A percentile compares a stretch with the other conserved stretches of the same genome.
phyloP scores from a whole-genome alignment of 2,329 filamentous ascomycete genomes.

The Tolypocladium endophyticum region DNA sequence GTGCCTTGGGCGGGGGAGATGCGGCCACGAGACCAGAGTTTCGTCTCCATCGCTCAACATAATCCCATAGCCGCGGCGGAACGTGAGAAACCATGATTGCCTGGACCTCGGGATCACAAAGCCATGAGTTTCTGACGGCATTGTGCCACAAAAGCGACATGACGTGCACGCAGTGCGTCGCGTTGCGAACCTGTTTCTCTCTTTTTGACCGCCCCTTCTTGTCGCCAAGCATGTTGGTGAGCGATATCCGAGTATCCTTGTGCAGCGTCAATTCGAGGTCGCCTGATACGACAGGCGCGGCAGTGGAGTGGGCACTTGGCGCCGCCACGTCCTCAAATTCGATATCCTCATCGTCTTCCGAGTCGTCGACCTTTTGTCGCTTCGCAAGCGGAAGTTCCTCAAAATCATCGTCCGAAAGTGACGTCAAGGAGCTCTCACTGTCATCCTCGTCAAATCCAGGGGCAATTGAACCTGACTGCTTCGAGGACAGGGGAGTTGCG shows the following conservation, averaged over 20 bases:
- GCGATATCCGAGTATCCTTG: conserved; percentile 45
- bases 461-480: conserved; percentile 30
- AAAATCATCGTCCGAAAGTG: conserved; percentile 48
- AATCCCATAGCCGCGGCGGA: conserved; percentile 55
- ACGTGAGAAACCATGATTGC: conserved; percentile 66
- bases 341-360: conserved; percentile 26
- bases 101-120: conserved; percentile 67
- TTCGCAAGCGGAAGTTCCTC: conserved; percentile 30
- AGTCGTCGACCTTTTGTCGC: conserved; percentile 24
- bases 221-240: conserved; percentile 48
- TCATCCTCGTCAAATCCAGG: conserved; percentile 33
- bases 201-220: conserved; percentile 84
- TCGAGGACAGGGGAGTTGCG: conserved; percentile 30
- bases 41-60: conserved; percentile 62
- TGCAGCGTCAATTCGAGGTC: conserved; percentile 66
- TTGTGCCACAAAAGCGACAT: conserved; percentile 86
- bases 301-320: conserved; percentile 40
- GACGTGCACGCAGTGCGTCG: conserved; percentile 83
- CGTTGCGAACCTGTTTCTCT: conserved; percentile 65
- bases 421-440: conserved; percentile 38
- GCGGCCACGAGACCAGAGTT: conserved; percentile 52
- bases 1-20: conserved; percentile 13
- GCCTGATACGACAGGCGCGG: conserved; percentile 43
- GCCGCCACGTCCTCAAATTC: conserved; percentile 55
- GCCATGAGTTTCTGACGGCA: conserved; percentile 71